Evolutionary conservation across 1,284 basidiomycete genomes (phyloP).

Genomic region (Sanguinoderma infundibulare): DNA sequence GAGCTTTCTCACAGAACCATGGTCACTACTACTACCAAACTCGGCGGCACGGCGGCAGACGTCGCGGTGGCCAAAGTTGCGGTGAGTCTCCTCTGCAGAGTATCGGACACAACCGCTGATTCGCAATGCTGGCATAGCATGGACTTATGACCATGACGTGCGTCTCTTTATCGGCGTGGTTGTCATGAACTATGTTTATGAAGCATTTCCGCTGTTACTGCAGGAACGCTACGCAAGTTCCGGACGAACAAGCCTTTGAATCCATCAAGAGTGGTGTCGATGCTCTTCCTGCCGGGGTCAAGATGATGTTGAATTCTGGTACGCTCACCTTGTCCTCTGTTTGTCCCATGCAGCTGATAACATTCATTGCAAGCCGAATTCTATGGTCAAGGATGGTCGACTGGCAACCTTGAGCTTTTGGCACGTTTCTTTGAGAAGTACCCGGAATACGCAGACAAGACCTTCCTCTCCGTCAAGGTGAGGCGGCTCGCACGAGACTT

Average conservation of each 20-base stretch:
- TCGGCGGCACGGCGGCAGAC: constrained; percentile 18
- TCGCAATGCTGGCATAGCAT: constrained; percentile 23
- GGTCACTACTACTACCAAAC: constrained; percentile 11
- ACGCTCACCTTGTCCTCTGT: constrained; percentile 5
- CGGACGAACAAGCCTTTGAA: constrained; percentile 55
- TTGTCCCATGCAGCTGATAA: not conserved
- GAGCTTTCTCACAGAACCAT: not conserved
- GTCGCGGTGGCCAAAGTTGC: constrained; percentile 18
- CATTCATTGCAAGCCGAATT: constrained; percentile 42
- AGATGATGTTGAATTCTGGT: constrained; percentile 49
- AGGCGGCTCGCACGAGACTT: not conserved
- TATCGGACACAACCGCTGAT: not conserved
- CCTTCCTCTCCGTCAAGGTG: constrained; percentile 51
- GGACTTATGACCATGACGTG: constrained; percentile 57
- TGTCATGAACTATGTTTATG: not conserved
- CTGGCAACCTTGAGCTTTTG: constrained; percentile 47
- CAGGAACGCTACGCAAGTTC: constrained; percentile 29
- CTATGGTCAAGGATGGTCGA: constrained; percentile 41
- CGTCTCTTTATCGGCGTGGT: not conserved
- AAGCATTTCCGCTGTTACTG: not conserved
- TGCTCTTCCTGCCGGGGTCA: constrained; percentile 47
- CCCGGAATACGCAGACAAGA: constrained; percentile 56
- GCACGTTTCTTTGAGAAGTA: constrained; percentile 52
- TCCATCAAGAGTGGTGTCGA: constrained; percentile 62
- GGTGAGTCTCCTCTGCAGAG: not conserved